Evolutionary conservation across 1,284 basidiomycete genomes (phyloP), one percentile per base, ranked within the genome.

Genomic region (Microstroma glucosiphilum): DNA sequence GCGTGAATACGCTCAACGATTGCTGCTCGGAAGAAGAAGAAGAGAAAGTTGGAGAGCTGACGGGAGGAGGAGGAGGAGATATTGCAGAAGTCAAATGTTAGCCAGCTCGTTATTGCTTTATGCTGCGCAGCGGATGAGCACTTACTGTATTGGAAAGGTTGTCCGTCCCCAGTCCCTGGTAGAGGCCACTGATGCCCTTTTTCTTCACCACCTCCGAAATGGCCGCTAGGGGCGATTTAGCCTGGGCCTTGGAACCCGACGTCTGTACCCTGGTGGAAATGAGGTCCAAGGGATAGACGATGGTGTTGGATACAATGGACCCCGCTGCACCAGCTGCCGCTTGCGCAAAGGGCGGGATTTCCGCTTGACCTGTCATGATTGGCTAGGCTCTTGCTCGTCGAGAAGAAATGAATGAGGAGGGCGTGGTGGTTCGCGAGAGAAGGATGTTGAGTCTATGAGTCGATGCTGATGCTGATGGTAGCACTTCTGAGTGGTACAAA

Each of bases 241-340:
- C 54, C 26, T 59, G 19, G 40, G 40, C 64, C 30, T 62, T 59
- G 8, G 62, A 68, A 15, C 67, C 23, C 0, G 71, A 69, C 56
- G 73, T 76, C 66, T 83, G 82, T 30, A 76, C 68, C 3, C 80
- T 67, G 0, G 82, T 82, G 0, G 81, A 80, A 56, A 81, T 75
- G 1, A 82, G 78, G 61, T 83, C 82, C 17, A 83, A 75, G 11
- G 82, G 82, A 64, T 81, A 83, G 23, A 82, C 80, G 54, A 83
- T 71, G 1, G 78, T 79, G 69, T 82, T 82, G 55, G 77, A 79
- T 9, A 81, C 76, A 21, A 79, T 76, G 0, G 80, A 80, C 13
- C 81, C 82, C 19, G 25, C 25, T 54, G 51, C 51, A 23, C 51
- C 51, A 6, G 51, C 51, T 2, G 51, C 25, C 15, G 51, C 51